Evolutionary conservation across 2,329 filamentous ascomycete genomes (phyloP), one percentile per base, ranked within the genome.

Genomic region (Colletotrichum agaves): DNA sequence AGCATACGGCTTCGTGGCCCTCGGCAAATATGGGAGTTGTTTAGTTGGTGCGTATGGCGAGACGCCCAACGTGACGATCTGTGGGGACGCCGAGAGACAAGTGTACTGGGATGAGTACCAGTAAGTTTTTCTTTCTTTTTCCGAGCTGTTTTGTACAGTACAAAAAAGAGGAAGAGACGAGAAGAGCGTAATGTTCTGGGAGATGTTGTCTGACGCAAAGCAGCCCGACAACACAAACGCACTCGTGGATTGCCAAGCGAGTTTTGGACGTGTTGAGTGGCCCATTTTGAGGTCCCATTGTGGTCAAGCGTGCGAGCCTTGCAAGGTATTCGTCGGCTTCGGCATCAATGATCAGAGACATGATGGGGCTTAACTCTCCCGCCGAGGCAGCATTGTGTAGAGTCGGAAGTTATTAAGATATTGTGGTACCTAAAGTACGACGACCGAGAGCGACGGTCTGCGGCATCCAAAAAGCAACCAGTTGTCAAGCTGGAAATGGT

Each of bases 51-150:
- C 47, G 21, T 68, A 68, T 47, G 61, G 53, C 33, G 61, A 68
- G 53, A 68, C 61, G 8, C 5, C 53, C 8, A 49, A 65, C n/a
- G 61, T 68, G 47, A 68, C 65, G 46, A 19, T 68, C 33, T 68
- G 61, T 41, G 47, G 53, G 43, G 53, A 68, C 12, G 46, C 53
- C 19, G 47, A 64, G 15, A 55, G 8, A 12, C 43, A 31, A 46
- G 65, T 68, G 15, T 68, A 68, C 33, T 68, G 61, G 61, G 65
- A 68, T 47, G 65, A 68, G 19, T 68, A 65, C 21, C 61, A 68
- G 61, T 68, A 21, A 12, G 65, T 49, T 21, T 6, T 41, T 5
- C 13, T 44, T 23, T 1, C 12, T 39, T 15, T 19, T 8, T 21
- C 5, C 37, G 12, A 23, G 23, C 11, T 19, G 11, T 19, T 1